Conservation (phyloP, 305 asterid genomes). For the Fraxinus sp. region DNA sequence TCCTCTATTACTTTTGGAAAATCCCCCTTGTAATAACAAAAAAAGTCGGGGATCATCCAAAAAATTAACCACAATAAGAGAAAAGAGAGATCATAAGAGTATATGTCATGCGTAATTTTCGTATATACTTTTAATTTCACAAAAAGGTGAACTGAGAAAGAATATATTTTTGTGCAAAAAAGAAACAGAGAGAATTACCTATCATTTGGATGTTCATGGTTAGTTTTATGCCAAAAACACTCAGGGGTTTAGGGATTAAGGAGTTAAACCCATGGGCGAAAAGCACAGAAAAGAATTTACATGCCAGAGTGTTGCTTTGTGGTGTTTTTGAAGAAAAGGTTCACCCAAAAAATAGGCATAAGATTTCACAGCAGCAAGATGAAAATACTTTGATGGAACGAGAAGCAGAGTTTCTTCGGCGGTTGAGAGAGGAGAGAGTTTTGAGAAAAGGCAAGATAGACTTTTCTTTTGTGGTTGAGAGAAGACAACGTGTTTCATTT, state of each 20-base stretch:
- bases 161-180: background rate
- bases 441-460: no score
- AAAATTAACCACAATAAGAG: background rate
- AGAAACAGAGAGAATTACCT: conserved; percentile 34
- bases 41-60: background rate
- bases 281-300: background rate
- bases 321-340: background rate
- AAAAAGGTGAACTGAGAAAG: background rate
- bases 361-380: no score
- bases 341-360: background rate
- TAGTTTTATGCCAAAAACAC: background rate
- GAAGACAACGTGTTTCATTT: no score
- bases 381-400: no score
- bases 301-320: background rate
- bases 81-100: background rate
- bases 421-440: no score
- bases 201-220: conserved; percentile 71
- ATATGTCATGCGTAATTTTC: background rate
- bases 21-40: conserved; percentile 62
- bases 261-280: background rate
- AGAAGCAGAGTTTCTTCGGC: no score
- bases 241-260: background rate
- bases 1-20: conserved; percentile 92
- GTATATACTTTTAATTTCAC: background rate
- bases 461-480: no score